These are phyloP conservation scores for Dissoconium aciculare DNA, from an alignment of 2,329 filamentous ascomycete species.

Conservation along the genomic window DNA sequence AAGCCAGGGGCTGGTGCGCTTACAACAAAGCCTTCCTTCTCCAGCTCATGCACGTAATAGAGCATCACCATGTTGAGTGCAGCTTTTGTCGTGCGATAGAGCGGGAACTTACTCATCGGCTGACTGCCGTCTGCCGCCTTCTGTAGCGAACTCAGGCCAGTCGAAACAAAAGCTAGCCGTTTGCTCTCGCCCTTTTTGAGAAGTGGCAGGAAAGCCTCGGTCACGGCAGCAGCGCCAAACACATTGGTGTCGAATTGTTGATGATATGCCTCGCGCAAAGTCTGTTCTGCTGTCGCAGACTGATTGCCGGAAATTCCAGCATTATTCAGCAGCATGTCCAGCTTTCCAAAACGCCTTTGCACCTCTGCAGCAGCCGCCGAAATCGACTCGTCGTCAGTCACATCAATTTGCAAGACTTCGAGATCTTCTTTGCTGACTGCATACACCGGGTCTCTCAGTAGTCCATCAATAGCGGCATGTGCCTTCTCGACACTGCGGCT, in stretches of 20 bases:
- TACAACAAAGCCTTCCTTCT: conserved; percentile 17
- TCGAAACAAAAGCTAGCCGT: conserved; percentile 5
- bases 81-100: conserved; percentile 17
- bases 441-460: conserved; percentile 16
- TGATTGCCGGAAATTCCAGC: conserved; percentile 18
- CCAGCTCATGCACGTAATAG: conserved; percentile 9
- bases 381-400: conserved; percentile 31
- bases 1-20: conserved; percentile 13
- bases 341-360: conserved; percentile 14
- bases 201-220: conserved; percentile 18
- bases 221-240: conserved; percentile 14
- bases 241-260: conserved; percentile 18
- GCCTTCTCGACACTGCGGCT: conserved; percentile 25
- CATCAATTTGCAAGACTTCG: conserved; percentile 29
- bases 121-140: neutral
- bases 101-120: conserved; percentile 7
- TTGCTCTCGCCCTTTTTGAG: conserved; percentile 9
- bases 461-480: conserved; percentile 22
- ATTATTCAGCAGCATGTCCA: conserved; percentile 26
- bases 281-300: conserved; percentile 2
- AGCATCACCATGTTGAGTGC: conserved; percentile 20
- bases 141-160: neutral
- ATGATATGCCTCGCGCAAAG: conserved; percentile 11
- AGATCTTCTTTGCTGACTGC: conserved; percentile 20
- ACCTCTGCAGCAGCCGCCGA: conserved; percentile 22